Base-by-base conservation (phyloP, 495 filamentous ascomycete species). In the Penicillium crystallinum region DNA sequence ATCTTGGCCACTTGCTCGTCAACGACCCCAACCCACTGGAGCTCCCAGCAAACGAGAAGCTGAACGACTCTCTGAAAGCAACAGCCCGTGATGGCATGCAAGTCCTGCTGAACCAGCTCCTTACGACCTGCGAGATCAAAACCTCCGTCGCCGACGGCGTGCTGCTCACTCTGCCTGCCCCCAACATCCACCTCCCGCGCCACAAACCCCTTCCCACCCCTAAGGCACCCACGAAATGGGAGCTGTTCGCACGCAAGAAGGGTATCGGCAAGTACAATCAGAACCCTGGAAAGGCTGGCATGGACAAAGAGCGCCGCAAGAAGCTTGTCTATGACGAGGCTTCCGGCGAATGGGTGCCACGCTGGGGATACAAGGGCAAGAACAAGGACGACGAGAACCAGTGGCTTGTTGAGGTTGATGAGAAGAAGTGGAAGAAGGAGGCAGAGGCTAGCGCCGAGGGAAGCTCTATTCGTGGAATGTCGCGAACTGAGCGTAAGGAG, bases 331-430 rank as follows among this genome's bases (percentile, higher is more conserved):
- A 87, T 67, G 87, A 97, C 69, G 90, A 96, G 72, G 82, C 71
- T 46, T 90, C 77, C 22, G 87, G 87, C 41, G 88, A 95, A 65
- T 97, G 88, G 86, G 88, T 91, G 50, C 86, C 89, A 39, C 86
- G 85, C 69, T 98, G 91, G 89, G 93, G 93, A 1, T 96, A 95
- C 73, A 90, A 91, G 75, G 95, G 91, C 41, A 87, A 86, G 67
- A 93, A 92, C 67, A 90, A 91, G 79, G 81, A 81, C 12, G 82
- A 78, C 0, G 86, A 90, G 58, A 69, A 78, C 40, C 81, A 90
- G 57, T 93, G 91, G 86, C 75, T 96, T 61, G 90, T 97, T 23
- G 95, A 97, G 80, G 84, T 97, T 25, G 84, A 90, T 62, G 81
- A 85, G 72, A 84, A 86, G 70, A 75, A 80, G 52, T 79, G 80